Evolutionary conservation across 768 basidiomycete species (phyloP).

Genomic region (Amanita pallidorosea): DNA sequence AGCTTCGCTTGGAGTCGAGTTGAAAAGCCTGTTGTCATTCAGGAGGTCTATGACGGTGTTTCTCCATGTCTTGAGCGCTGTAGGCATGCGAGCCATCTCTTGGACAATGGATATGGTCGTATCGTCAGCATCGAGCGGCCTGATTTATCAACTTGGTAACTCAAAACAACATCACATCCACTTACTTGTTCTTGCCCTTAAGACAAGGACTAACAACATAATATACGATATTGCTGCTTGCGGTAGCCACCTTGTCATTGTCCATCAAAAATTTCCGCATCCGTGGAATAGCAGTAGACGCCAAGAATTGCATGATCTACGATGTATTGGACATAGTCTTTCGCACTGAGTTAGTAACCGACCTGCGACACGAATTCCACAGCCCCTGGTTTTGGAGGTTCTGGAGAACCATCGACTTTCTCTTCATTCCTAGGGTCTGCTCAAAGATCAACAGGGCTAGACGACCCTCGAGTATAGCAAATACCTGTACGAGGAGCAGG

Average conservation of each 20-base stretch:
- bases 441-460: neutral
- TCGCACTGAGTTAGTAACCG: neutral
- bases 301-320: constrained; percentile 67
- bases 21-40: constrained; percentile 83
- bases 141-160: constrained; percentile 12
- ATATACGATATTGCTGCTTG: constrained; percentile 76
- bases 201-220: constrained; percentile 76
- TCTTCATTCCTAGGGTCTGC: constrained; percentile 35
- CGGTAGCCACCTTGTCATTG: constrained; percentile 68
- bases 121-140: constrained; percentile 71
- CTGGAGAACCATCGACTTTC: neutral
- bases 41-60: constrained; percentile 70
- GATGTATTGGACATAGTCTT: neutral
- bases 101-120: constrained; percentile 55
- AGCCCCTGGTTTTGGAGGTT: constrained; percentile 19
- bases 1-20: constrained; percentile 45
- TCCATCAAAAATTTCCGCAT: constrained; percentile 75
- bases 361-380: constrained; percentile 18
- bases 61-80: constrained; percentile 79
- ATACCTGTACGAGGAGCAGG: constrained; percentile 48
- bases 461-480: constrained; percentile 5
- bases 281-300: constrained; percentile 57
- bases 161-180: neutral
- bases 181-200: constrained; percentile 66
- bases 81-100: constrained; percentile 72